Evolutionary conservation across 768 basidiomycete species (phyloP).

Genomic region (Podaxis rugospora): DNA sequence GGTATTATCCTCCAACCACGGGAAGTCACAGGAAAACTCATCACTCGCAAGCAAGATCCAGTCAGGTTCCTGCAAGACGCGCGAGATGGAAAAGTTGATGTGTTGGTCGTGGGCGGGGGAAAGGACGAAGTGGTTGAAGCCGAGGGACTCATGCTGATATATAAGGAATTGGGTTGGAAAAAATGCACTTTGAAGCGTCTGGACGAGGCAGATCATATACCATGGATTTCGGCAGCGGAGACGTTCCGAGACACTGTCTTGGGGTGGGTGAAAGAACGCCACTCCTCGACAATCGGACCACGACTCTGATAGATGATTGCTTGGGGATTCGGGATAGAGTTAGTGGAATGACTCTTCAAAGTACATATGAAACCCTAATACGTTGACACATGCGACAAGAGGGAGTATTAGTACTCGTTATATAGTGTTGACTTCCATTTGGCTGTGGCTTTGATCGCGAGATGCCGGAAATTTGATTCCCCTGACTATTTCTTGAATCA

Average conservation of each 20-base stretch:
- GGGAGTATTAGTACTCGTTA: no score
- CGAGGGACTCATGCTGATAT: constrained; percentile 17
- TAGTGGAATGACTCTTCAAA: background rate
- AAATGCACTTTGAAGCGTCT: constrained; percentile 18
- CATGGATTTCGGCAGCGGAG: constrained; percentile 21
- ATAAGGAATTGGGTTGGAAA: constrained; percentile 22
- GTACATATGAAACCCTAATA: no score
- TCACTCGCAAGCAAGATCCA: constrained; percentile 22
- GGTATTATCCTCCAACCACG: constrained; percentile 23
- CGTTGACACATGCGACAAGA: no score
- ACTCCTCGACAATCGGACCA: background rate
- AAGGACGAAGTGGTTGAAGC: constrained; percentile 21
- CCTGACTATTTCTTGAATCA: background rate
- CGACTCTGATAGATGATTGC: background rate
- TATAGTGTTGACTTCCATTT: background rate
- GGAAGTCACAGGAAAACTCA: constrained; percentile 15
- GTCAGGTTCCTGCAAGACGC: constrained; percentile 20
- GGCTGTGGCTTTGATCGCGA: background rate
- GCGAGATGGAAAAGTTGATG: constrained; percentile 18
- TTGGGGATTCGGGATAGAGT: background rate
- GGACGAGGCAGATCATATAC: constrained; percentile 25
- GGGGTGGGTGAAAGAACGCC: constrained; percentile 15
- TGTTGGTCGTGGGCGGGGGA: constrained; percentile 22
- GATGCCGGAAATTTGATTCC: background rate
- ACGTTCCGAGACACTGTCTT: constrained; percentile 21